Base-by-base conservation (phyloP, 2,329 filamentous ascomycete species). In the Verticillium longisporum region DNA sequence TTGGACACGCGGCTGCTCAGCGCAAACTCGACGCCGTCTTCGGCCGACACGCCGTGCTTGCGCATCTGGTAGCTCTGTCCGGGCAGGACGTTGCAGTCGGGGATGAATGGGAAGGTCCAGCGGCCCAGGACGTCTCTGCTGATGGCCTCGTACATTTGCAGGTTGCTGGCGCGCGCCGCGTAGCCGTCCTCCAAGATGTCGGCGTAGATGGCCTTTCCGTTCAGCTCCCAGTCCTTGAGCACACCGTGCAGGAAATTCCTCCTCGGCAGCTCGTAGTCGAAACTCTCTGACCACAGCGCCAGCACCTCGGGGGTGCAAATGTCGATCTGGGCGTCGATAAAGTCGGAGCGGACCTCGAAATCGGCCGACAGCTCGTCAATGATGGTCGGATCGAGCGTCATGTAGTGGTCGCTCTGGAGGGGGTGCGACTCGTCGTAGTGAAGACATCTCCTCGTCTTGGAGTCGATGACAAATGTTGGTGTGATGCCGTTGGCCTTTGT, bases 281-380 rank as follows among this genome's bases (percentile, higher is more conserved):
- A 99, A 71, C 93, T 97, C 75, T 99, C 95, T 9, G 92, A 95
- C 91, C 95, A 99, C 61, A 98, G 78, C 7, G 93, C 93, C 54
- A 98, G 83, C 9, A 97, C 93, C 71, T 98, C 95, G 0, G 94
- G 93, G 1, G 95, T 98, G 75, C 94, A 98, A 65, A 99, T 98
- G 72, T 99, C 95, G 69, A 99, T 95, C 59, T 91, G 90, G 68
- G 92, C 93, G 74, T 99, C 95, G 64, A 98, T 90, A 62, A 99
- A 78, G 74, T 99, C 94, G 65, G 89, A 86, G 45, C 93, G 87
- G 21, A 97, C 81, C 68, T 96, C 92, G 58, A 97, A 83, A 72
- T 96, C 91, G 55, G 78, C 77, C 6, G 84, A 80, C 66, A 90
- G 82, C 57, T 85, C 82, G 59, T 88, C 86, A 18, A 97, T 78